A percentile compares a stretch with the other conserved stretches of the same genome.
These are phyloP conservation scores for Starmerella bacillaris DNA, from an alignment of 805 yeast species.

Conservation along the genomic window DNA sequence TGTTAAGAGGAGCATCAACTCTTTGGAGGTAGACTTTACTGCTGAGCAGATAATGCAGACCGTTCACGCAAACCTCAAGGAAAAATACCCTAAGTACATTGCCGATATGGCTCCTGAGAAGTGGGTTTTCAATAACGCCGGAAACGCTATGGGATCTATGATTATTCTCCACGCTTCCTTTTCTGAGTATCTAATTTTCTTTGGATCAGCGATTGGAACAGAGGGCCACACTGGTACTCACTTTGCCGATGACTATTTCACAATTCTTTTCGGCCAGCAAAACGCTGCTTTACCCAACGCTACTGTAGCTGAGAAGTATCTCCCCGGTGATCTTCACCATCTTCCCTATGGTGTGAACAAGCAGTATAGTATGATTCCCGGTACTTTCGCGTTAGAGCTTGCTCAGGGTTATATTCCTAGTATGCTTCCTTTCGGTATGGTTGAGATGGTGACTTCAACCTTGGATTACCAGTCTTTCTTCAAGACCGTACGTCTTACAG, in stretches of 20 bases:
- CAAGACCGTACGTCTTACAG: conserved; percentile 61
- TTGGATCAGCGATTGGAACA: conserved; percentile 85
- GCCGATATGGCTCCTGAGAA: conserved; percentile 58
- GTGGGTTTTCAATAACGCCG: conserved; percentile 96
- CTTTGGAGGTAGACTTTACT: conserved; percentile 31
- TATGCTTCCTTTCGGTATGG: conserved; percentile 90
- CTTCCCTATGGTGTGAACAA: conserved; percentile 53
- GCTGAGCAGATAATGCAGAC: conserved; percentile 15
- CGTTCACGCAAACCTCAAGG: conserved; percentile 34
- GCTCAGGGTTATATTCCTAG: conserved; percentile 99
- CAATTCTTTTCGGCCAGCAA: conserved; percentile 69
- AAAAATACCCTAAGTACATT: conserved; percentile 54
- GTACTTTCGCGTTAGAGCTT: conserved; percentile 73
- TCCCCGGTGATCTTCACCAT: conserved; percentile 78
- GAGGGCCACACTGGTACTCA: conserved; percentile 95
- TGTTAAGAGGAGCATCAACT: conserved; percentile 35
- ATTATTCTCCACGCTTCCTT: conserved; percentile 85
- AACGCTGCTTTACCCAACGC: conserved; percentile 51
- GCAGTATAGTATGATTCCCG: conserved; percentile 75
- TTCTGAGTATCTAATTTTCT: conserved; percentile 78
- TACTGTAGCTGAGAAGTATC: conserved; percentile 47
- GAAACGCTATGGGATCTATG: conserved; percentile 95
- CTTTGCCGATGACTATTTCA: conserved; percentile 94
- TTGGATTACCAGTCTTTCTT: conserved; percentile 53
- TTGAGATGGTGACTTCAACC: conserved; percentile 64